A percentile compares a stretch with the other conserved stretches of the same genome.
Evolutionary conservation across 2,329 filamentous ascomycete genomes (phyloP).

Genomic region (Colletotrichum chrysophilum): DNA sequence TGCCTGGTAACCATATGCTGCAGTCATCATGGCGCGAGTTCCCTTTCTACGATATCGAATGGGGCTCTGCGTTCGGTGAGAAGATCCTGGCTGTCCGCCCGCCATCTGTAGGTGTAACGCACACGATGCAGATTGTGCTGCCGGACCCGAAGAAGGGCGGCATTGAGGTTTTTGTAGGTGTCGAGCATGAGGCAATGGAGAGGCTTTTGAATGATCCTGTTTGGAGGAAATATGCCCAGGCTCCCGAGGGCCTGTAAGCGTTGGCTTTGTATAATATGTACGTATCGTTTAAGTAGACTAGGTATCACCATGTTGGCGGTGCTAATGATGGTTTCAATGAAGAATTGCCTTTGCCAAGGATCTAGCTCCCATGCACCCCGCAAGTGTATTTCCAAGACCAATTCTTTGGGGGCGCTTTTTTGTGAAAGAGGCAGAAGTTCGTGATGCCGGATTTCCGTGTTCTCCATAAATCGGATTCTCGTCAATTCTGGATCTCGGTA

Average conservation of each 20-base stretch:
- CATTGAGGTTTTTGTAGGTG: constrained; percentile 37
- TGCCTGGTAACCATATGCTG: constrained; percentile 36
- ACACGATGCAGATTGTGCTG: constrained; percentile 35
- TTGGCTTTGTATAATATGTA: background rate
- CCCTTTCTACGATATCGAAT: constrained; percentile 36
- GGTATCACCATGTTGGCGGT: background rate
- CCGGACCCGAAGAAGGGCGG: constrained; percentile 35
- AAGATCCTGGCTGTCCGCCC: constrained; percentile 33
- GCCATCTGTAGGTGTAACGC: constrained; percentile 36
- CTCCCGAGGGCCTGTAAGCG: background rate
- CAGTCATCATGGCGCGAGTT: constrained; percentile 39
- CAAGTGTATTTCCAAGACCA: background rate
- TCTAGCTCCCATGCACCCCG: background rate
- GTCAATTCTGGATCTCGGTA: background rate
- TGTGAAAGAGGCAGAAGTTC: background rate
- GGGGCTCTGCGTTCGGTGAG: constrained; percentile 33
- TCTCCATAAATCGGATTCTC: background rate
- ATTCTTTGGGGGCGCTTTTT: background rate
- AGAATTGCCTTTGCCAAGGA: background rate
- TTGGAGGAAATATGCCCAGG: constrained; percentile 11
- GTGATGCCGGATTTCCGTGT: background rate
- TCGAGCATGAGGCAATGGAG: constrained; percentile 32
- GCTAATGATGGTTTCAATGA: background rate
- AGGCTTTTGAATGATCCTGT: constrained; percentile 33
- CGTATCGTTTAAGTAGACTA: background rate